Conservation (phyloP, 2,329 filamentous ascomycete genomes). For the Pseudogymnoascus sp. region DNA sequence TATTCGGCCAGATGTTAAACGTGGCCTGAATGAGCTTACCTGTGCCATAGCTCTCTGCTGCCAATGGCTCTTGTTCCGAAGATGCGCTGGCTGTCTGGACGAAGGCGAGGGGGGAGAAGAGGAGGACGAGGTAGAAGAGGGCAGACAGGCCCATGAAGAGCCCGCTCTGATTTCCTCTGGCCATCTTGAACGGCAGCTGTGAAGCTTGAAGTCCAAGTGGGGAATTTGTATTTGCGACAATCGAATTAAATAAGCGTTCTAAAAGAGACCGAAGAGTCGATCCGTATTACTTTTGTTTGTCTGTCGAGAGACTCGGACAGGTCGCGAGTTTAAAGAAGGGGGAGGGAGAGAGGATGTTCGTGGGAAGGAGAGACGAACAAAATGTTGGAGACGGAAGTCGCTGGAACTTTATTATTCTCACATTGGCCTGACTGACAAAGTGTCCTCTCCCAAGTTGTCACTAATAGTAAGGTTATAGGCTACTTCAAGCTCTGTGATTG, state of each 20-base stretch:
- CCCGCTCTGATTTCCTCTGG: slow-evolving; percentile 56
- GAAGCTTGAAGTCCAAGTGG: slow-evolving; percentile 1
- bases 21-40: slow-evolving; percentile 31
- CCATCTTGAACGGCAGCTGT: slow-evolving; percentile 38
- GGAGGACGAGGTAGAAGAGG: slow-evolving; percentile 82
- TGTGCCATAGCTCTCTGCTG: slow-evolving; percentile 70
- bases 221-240: not conserved
- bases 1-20: not conserved
- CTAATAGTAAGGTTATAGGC: slow-evolving; percentile 8
- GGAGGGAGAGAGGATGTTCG: slow-evolving; percentile 11
- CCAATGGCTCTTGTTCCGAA: slow-evolving; percentile 57
- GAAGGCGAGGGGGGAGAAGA: slow-evolving; percentile 82
- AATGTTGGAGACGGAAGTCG: slow-evolving; percentile 19
- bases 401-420: slow-evolving; percentile 9
- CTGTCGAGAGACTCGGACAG: not conserved
- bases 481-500: slow-evolving; percentile 7
- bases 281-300: not conserved
- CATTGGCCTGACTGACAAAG: slow-evolving; percentile 9
- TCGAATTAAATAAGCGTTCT: not conserved
- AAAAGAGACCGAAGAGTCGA: slow-evolving; percentile 4
- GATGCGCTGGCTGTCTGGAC: slow-evolving; percentile 65
- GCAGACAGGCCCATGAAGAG: slow-evolving; percentile 78
- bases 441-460: slow-evolving; percentile 8
- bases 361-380: slow-evolving; percentile 8
- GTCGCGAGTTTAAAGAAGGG: slow-evolving; percentile 8